phyloP scores from a whole-genome alignment of 306 rosid species.

The Vigna hirtella region DNA sequence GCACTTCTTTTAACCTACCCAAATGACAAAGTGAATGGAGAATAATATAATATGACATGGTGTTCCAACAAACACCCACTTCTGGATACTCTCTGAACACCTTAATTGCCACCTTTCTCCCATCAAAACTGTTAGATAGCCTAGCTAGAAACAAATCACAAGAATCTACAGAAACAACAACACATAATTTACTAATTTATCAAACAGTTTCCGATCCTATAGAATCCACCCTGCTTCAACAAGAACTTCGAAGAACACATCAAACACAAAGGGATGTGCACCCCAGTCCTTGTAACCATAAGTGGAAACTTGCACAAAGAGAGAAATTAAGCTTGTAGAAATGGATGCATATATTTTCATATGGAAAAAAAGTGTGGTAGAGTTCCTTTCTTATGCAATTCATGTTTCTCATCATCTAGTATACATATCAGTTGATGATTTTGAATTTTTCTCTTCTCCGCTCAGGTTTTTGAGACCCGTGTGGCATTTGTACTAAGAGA shows the following conservation, averaged over 20 bases:
- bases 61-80: slow-evolving; percentile 77
- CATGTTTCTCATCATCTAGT: neutral
- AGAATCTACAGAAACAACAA: slow-evolving; percentile 72
- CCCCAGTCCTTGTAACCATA: slow-evolving; percentile 73
- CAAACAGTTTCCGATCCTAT: slow-evolving; percentile 66
- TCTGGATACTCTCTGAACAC: slow-evolving; percentile 67
- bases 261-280: slow-evolving; percentile 75
- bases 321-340: slow-evolving; percentile 13
- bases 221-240: slow-evolving; percentile 68
- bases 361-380: neutral
- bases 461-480: slow-evolving; percentile 15
- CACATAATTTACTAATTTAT: slow-evolving; percentile 65
- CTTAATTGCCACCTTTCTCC: slow-evolving; percentile 54
- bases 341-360: neutral
- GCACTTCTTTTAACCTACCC: too few species aligned
- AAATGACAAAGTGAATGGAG: too few species aligned
- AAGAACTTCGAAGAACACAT: slow-evolving; percentile 75
- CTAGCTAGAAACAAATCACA: slow-evolving; percentile 74
- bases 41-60: slow-evolving; percentile 59
- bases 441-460: slow-evolving; percentile 12
- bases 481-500: too few species aligned
- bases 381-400: neutral
- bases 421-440: neutral
- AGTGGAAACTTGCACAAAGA: neutral
- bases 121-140: slow-evolving; percentile 53